Conservation (phyloP, 139 green algal species). For the Choricystis sp. region DNA sequence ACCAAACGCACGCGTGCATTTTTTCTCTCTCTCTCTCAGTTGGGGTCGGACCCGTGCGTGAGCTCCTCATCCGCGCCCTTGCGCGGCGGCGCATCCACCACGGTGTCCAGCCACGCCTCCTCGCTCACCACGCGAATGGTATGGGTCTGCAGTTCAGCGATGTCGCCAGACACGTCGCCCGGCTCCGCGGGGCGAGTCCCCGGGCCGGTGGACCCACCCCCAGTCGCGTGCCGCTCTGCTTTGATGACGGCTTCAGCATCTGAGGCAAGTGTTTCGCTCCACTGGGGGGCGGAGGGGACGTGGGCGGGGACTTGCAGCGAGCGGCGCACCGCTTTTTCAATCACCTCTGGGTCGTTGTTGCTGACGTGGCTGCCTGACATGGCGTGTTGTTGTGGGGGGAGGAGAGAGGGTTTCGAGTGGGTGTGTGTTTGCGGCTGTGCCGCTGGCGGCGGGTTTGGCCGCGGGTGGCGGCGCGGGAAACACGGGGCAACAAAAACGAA, state of each 20-base stretch:
- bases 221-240: slow-evolving; percentile 5
- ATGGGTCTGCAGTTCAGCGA: not conserved
- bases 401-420: not conserved
- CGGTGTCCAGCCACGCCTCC: not conserved
- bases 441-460: no score
- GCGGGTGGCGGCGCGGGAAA: no score
- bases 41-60: not conserved
- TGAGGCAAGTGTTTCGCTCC: slow-evolving; percentile 7
- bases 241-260: slow-evolving; percentile 10
- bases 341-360: slow-evolving; percentile 11
- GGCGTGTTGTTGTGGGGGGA: not conserved
- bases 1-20: no score
- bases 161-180: not conserved
- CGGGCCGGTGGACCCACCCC: no score
- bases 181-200: no score
- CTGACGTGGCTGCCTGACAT: slow-evolving; percentile 7
- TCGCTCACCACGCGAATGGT: not conserved
- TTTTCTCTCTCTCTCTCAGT: no score
- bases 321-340: slow-evolving; percentile 11
- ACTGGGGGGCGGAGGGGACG: slow-evolving; percentile 6
- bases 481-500: no score
- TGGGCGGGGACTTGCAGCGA: slow-evolving; percentile 1
- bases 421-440: no score
- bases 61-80: not conserved
- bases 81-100: not conserved